Percentiles rank a stretch among this genome's conserved stretches.
phyloP scores from a whole-genome alignment of 768 basidiomycete species.

The Tulasnella sp. region DNA sequence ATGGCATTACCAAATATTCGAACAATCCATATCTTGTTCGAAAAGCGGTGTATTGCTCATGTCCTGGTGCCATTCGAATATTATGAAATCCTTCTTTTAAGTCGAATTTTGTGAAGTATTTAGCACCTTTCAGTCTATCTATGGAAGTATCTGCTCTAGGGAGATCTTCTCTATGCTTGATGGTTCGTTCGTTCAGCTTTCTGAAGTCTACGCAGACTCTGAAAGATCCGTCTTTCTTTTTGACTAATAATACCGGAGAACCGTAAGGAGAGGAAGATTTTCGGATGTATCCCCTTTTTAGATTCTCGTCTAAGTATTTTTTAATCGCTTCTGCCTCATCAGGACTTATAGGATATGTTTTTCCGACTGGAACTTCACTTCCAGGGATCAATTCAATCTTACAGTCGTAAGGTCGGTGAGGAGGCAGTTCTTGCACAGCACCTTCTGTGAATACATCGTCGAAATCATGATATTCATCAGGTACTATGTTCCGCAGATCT shows the following conservation, averaged over 20 bases:
- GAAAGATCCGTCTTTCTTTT: constrained; percentile 20
- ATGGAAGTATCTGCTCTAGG: constrained; percentile 16
- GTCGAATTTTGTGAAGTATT: constrained; percentile 21
- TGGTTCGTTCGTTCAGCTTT: constrained; percentile 17
- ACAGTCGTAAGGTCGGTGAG: neutral
- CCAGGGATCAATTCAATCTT: neutral
- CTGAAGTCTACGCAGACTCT: constrained; percentile 19
- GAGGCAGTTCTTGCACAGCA: neutral
- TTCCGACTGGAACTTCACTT: neutral
- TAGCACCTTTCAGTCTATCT: constrained; percentile 15
- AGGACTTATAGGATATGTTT: neutral
- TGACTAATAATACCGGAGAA: constrained; percentile 22
- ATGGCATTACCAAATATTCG: constrained; percentile 20
- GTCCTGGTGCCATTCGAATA: constrained; percentile 19
- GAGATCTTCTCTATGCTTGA: constrained; percentile 19
- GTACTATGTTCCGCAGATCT: neutral
- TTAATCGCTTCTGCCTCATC: neutral
- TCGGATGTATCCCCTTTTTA: constrained; percentile 18
- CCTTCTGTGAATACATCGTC: constrained; percentile 1
- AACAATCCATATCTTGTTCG: constrained; percentile 20
- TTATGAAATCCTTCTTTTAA: constrained; percentile 20
- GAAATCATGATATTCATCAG: neutral
- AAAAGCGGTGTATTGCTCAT: constrained; percentile 28
- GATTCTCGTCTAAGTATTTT: constrained; percentile 20
- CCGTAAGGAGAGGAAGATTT: constrained; percentile 17